These are phyloP conservation scores for Fusarium newnesense DNA, from an alignment of 2,329 filamentous ascomycete species.

Conservation along the genomic window DNA sequence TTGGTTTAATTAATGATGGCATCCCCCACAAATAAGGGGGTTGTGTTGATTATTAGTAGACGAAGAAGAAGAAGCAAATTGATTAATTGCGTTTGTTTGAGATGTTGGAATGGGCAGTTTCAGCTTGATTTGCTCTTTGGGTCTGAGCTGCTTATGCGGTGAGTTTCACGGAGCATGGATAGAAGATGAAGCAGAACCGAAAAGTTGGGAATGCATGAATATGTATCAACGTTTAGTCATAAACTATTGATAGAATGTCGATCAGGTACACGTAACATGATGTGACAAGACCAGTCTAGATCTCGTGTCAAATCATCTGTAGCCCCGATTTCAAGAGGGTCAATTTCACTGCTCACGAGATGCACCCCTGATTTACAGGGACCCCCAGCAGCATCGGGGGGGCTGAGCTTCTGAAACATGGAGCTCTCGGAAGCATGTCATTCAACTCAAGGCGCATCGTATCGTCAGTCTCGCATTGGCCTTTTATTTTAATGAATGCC, in stretches of 20 bases:
- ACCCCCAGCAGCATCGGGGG: constrained; percentile 1
- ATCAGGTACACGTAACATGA: constrained; percentile 23
- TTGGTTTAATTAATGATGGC: constrained; percentile 40
- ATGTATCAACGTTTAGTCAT: background rate
- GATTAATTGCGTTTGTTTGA: constrained; percentile 21
- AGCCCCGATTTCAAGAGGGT: background rate
- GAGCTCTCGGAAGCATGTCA: constrained; percentile 11
- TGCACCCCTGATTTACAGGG: constrained; percentile 10
- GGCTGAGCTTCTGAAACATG: constrained; percentile 41
- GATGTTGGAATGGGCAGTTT: constrained; percentile 31
- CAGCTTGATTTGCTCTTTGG: background rate
- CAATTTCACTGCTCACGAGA: constrained; percentile 21
- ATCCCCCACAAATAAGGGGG: constrained; percentile 37
- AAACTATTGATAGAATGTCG: background rate
- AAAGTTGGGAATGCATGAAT: background rate
- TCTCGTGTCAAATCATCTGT: constrained; percentile 12
- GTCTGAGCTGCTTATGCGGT: background rate
- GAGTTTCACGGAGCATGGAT: background rate
- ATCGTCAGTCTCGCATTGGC: constrained; percentile 6
- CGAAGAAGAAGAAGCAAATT: background rate
- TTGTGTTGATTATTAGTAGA: background rate
- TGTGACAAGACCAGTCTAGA: constrained; percentile 21
- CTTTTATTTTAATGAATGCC: constrained; percentile 22
- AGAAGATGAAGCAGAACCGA: background rate
- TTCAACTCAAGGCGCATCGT: background rate